Evolutionary conservation across 1,284 basidiomycete species (phyloP).

Genomic region (Boletus mariae): DNA sequence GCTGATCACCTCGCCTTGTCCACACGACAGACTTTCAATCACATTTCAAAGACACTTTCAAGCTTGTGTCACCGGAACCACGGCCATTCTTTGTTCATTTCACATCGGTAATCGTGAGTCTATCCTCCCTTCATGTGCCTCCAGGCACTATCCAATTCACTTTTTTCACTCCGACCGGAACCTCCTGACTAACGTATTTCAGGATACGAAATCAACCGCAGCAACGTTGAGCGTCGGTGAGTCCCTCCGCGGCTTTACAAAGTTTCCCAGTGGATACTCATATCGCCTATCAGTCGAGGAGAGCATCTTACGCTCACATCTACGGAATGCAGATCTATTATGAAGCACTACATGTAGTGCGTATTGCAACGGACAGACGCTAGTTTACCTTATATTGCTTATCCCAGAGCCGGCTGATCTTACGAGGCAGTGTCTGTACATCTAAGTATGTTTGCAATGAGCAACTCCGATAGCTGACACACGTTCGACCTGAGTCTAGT

Average conservation of each 20-base stretch:
- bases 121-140: conserved; percentile 9
- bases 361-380: background rate
- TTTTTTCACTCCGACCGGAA: background rate
- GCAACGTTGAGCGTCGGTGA: conserved; percentile 58
- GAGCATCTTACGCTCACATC: conserved; percentile 33
- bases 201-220: conserved; percentile 71
- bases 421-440: background rate
- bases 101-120: conserved; percentile 65
- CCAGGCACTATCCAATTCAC: background rate
- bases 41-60: conserved; percentile 63
- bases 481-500: background rate
- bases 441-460: background rate
- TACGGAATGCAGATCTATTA: conserved; percentile 33
- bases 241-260: conserved; percentile 16
- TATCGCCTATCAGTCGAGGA: conserved; percentile 32
- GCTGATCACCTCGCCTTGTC: conserved; percentile 23
- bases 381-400: background rate
- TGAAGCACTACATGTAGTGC: conserved; percentile 9
- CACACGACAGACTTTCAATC: conserved; percentile 52
- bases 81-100: conserved; percentile 69
- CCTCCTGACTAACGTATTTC: conserved; percentile 7
- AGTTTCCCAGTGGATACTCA: conserved; percentile 7
- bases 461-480: background rate
- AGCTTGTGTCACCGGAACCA: conserved; percentile 54
- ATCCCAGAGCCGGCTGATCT: background rate